A percentile compares a stretch with the other conserved stretches of the same genome.
Conservation (phyloP, 1,284 basidiomycete species). For the Inonotus obliquus region DNA sequence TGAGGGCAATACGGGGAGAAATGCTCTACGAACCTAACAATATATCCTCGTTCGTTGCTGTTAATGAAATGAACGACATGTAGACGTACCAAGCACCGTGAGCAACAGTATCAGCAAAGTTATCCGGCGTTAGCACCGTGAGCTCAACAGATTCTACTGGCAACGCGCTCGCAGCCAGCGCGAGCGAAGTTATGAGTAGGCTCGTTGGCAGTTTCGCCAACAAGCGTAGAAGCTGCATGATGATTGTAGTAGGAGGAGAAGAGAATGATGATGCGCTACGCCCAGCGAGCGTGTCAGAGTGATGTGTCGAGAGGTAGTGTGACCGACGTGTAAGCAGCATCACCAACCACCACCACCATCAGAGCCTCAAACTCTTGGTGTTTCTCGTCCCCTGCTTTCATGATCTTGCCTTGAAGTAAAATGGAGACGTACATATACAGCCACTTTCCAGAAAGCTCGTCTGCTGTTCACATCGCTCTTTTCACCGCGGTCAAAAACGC, state of each 20-base stretch:
- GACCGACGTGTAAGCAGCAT: not conserved
- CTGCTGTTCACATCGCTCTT: conserved; percentile 58
- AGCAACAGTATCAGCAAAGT: conserved; percentile 53
- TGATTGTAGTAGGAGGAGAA: not conserved
- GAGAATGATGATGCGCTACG: not conserved
- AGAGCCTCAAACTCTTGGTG: not conserved
- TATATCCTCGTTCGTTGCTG: not conserved
- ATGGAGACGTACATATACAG: conserved; percentile 55
- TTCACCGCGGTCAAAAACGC: conserved; percentile 68
- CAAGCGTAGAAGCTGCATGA: conserved; percentile 1
- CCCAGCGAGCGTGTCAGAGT: not conserved
- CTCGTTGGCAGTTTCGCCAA: conserved; percentile 7
- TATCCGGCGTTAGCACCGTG: conserved; percentile 53
- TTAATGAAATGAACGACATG: not conserved
- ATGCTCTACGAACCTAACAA: conserved; percentile 60
- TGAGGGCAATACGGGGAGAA: conserved; percentile 81
- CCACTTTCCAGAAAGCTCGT: conserved; percentile 41
- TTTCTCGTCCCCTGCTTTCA: not conserved
- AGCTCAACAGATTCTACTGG: conserved; percentile 35
- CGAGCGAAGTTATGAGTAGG: conserved; percentile 32
- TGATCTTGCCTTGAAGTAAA: not conserved
- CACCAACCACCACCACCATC: not conserved
- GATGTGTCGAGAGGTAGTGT: not conserved
- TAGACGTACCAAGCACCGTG: conserved; percentile 62
- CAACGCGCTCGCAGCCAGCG: conserved; percentile 32